These are phyloP conservation scores for Mycena kentingensis DNA, from an alignment of 768 basidiomycete genomes.

Conservation along the genomic window DNA sequence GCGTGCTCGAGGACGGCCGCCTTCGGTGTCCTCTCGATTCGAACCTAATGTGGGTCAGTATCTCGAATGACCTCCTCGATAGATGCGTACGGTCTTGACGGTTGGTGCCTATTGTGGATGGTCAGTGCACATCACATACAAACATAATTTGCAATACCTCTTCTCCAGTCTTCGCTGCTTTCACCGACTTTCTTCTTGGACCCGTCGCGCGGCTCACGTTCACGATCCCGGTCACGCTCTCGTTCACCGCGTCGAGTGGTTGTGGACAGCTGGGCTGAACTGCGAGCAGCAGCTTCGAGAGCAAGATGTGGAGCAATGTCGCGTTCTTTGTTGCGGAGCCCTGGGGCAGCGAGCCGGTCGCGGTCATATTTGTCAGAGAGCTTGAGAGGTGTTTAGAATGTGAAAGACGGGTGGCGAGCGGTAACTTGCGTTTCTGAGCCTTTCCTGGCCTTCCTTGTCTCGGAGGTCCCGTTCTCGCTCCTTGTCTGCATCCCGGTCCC, in stretches of 20 bases:
- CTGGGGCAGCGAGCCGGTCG: constrained; percentile 65
- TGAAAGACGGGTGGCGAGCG: constrained; percentile 5
- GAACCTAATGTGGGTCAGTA: constrained; percentile 32
- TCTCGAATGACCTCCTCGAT: neutral
- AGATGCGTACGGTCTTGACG: constrained; percentile 69
- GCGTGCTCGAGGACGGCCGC: constrained; percentile 62
- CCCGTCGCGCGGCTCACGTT: constrained; percentile 56
- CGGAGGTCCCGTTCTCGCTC: constrained; percentile 61
- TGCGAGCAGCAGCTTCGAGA: constrained; percentile 47
- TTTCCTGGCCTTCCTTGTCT: constrained; percentile 78
- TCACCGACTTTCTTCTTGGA: constrained; percentile 73
- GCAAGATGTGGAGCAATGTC: constrained; percentile 65
- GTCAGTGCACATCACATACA: constrained; percentile 43
- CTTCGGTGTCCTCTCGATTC: constrained; percentile 66
- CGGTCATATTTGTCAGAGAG: constrained; percentile 88
- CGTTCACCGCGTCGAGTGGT: neutral
- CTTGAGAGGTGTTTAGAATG: constrained; percentile 37
- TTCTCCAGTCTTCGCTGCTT: constrained; percentile 80
- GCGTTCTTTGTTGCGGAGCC: constrained; percentile 64
- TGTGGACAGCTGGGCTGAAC: constrained; percentile 27
- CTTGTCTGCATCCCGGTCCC: constrained; percentile 52
- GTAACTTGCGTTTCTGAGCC: constrained; percentile 68
- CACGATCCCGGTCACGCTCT: too few species aligned
- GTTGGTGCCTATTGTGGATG: constrained; percentile 43
- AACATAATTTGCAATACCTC: constrained; percentile 48